These are phyloP conservation scores for Orobanche coerulescens DNA, from an alignment of 257 asterid genomes.

Conservation along the genomic window DNA sequence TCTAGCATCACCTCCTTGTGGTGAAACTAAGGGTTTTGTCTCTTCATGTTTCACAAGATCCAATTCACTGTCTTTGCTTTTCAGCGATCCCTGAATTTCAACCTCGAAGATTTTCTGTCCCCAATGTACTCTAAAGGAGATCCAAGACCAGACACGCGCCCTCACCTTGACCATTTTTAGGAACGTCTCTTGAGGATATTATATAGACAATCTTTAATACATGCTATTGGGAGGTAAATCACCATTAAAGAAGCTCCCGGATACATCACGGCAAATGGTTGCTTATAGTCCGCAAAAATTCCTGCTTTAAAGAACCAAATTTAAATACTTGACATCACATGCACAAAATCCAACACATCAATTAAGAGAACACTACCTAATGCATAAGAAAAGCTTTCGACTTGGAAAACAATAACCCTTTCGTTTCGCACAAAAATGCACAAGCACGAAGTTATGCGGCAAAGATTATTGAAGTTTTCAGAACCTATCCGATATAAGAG, in stretches of 20 bases:
- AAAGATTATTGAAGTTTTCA: background rate
- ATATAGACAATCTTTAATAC: slow-evolving; percentile 62
- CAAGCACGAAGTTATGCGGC: background rate
- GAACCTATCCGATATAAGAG: background rate
- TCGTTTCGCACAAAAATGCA: background rate
- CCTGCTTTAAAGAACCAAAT: slow-evolving; percentile 37
- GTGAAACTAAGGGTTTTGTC: slow-evolving; percentile 57
- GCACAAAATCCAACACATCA: background rate
- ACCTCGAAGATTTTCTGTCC: slow-evolving; percentile 58
- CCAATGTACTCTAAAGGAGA: slow-evolving; percentile 63
- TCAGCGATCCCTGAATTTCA: slow-evolving; percentile 55
- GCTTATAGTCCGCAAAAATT: slow-evolving; percentile 84
- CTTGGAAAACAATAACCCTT: background rate
- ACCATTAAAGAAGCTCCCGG: slow-evolving; percentile 97
- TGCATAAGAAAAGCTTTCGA: background rate
- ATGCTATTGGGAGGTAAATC: slow-evolving; percentile 87
- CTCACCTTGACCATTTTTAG: slow-evolving; percentile 31
- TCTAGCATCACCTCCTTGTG: slow-evolving; percentile 31
- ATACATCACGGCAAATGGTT: slow-evolving; percentile 96
- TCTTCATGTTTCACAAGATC: slow-evolving; percentile 56
- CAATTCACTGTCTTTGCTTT: slow-evolving; percentile 50
- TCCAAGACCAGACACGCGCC: slow-evolving; percentile 29
- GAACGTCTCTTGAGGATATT: slow-evolving; percentile 44
- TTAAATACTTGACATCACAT: background rate
- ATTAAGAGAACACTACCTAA: background rate